A percentile compares a stretch with the other conserved stretches of the same genome.
phyloP scores from a whole-genome alignment of 2,329 filamentous ascomycete species.

The Pseudocercospora crystallina region DNA sequence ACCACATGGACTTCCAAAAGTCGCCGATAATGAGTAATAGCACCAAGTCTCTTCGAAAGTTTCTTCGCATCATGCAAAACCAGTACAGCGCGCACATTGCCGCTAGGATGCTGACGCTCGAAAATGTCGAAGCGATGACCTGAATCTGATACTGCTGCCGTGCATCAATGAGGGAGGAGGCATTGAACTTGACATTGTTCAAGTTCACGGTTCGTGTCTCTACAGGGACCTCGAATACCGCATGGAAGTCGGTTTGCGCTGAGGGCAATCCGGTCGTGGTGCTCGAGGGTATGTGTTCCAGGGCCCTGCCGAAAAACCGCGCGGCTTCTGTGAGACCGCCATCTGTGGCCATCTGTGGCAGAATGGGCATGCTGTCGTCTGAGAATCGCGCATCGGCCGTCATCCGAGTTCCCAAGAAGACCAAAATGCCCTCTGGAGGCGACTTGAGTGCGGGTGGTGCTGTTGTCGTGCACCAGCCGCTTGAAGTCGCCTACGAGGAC shows the following conservation, averaged over 20 bases:
- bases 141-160: constrained; percentile 31
- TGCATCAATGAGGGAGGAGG: constrained; percentile 17
- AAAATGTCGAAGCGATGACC: constrained; percentile 35
- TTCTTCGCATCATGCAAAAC: constrained; percentile 71
- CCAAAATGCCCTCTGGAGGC: too few relatives aligned
- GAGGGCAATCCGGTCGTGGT: neutral
- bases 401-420: neutral
- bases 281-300: neutral
- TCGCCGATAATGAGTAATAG: constrained; percentile 73
- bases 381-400: neutral
- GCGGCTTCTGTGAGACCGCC: neutral
- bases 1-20: constrained; percentile 68
- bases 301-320: neutral
- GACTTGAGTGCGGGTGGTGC: constrained; percentile 6
- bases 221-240: too few relatives aligned
- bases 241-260: too few relatives aligned
- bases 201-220: too few relatives aligned
- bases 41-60: constrained; percentile 73
- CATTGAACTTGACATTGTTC: constrained; percentile 20
- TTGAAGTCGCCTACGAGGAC: constrained; percentile 4
- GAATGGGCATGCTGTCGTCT: neutral
- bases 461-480: constrained; percentile 13
- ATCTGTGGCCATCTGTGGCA: constrained; percentile 2
- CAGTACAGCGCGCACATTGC: constrained; percentile 64
- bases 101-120: constrained; percentile 56